phyloP scores from a whole-genome alignment of 176 grass and related monocot genomes.

The Secale cereale region DNA sequence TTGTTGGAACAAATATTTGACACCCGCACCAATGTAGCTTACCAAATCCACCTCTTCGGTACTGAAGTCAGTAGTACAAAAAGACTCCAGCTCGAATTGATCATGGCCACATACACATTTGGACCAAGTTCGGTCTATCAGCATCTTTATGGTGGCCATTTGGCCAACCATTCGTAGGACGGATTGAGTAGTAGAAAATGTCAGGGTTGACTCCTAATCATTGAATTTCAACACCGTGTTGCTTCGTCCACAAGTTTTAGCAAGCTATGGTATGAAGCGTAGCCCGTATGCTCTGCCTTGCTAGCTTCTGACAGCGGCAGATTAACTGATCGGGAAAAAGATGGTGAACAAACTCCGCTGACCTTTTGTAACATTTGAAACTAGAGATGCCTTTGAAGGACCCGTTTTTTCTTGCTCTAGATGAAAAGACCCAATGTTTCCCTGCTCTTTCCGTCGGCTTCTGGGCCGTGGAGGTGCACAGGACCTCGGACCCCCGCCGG shows the following conservation, averaged over 20 bases:
- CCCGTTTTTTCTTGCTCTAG: no score
- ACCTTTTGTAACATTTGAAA: not conserved
- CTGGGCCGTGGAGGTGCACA: no score
- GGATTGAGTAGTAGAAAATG: not conserved
- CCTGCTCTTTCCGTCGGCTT: no score
- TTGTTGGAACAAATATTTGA: constrained; percentile 42
- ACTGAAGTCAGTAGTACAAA: not conserved
- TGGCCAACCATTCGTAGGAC: constrained; percentile 1
- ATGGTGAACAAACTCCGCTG: constrained; percentile 24
- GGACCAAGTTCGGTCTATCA: not conserved
- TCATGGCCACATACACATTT: not conserved
- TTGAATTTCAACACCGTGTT: constrained; percentile 9
- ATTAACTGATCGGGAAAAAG: constrained; percentile 21
- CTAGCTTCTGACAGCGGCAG: constrained; percentile 21
- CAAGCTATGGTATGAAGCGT: constrained; percentile 3
- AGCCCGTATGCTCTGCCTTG: not conserved
- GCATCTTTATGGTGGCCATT: constrained; percentile 1
- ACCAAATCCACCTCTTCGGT: constrained; percentile 34
- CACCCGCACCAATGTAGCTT: constrained; percentile 22
- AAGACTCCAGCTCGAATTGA: not conserved
- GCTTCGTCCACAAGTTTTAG: constrained; percentile 31
- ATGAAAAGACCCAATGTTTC: no score
- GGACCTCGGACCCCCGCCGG: no score
- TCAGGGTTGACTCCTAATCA: constrained; percentile 41
- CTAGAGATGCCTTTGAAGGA: not conserved